Evolutionary conservation across 345 rosid genomes (phyloP), one percentile per base, ranked within the genome.

Genomic region (Eucalyptus cladocalyx): DNA sequence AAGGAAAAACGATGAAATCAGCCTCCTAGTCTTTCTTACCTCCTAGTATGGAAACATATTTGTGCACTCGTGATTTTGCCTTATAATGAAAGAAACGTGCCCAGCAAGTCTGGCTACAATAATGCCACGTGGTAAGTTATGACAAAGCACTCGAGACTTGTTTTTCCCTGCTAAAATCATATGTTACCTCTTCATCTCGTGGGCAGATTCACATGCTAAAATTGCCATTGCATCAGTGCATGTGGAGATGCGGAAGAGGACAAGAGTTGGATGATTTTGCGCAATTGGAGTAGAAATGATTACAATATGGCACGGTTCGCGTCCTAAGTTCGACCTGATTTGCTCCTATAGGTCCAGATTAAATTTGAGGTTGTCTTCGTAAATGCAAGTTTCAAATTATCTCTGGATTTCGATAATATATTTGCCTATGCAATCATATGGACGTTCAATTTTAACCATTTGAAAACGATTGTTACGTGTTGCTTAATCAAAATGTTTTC

Each of bases 401-500:
- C 83, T 1, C 1, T 37, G 1, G 1, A 4, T 37, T 37, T 19
- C 47, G 6, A 76, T 19, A 19, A 2, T 19, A 37, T 6, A 37
- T 12, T 76, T 76, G 3, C 1, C 2, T 10, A 11, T 9, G 8
- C 8, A 72, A 37, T 37, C 12, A 10, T 5, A 6, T 6, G 7
- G 11, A 21, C 1, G 0, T 72, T 37, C 45, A 3, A 21, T 10
- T 10, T 19, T 37, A 72, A 72, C 5, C 12, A 21, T 72, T 76
- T 5, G 9, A 76, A 11, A 10, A 76, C 3, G 5, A 6, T 76
- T 11, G 5, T 76, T 28, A 11, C 8, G 9, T 6, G 8, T 76
- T 21, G 3, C 83, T 37, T 21, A 21, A 6, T 24, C 28, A 37
- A 37, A 76, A 14, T 23, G 0, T 40, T 76, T 0, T 21, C 0